phyloP scores from a whole-genome alignment of 2,329 filamentous ascomycete genomes.

The Apiospora hydei region DNA sequence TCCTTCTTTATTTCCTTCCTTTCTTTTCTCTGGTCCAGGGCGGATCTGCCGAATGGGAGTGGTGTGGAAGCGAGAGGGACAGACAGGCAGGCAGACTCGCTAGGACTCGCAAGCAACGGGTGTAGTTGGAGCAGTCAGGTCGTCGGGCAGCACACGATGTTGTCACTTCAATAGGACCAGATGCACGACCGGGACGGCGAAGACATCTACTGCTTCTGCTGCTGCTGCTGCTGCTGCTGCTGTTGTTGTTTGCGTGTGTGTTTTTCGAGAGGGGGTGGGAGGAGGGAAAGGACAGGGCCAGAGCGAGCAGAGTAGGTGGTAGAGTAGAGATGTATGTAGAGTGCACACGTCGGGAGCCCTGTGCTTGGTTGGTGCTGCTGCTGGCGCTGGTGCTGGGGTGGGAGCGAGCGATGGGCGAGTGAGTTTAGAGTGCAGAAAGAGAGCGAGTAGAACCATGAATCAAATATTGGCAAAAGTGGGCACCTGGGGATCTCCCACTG shows the following conservation, averaged over 20 bases:
- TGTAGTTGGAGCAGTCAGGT: not conserved
- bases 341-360: not conserved
- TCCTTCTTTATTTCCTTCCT: slow-evolving; percentile 13
- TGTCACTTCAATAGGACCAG: not conserved
- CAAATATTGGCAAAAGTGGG: slow-evolving; percentile 43
- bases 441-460: slow-evolving; percentile 32
- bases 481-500: slow-evolving; percentile 35
- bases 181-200: not conserved
- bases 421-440: slow-evolving; percentile 16
- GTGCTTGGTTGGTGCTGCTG: not conserved
- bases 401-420: not conserved
- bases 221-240: not conserved
- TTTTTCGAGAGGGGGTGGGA: not conserved
- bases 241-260: not conserved
- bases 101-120: not conserved
- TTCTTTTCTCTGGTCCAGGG: slow-evolving; percentile 16
- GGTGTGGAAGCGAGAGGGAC: not conserved
- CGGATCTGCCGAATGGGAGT: not conserved
- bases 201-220: not conserved
- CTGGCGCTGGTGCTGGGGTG: not conserved
- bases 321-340: not conserved
- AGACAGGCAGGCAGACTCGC: not conserved
- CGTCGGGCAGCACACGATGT: not conserved
- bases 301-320: not conserved
- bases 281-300: no score